Conservation (phyloP, 2,329 filamentous ascomycete species). For the Ceratocystis eucalypticola region DNA sequence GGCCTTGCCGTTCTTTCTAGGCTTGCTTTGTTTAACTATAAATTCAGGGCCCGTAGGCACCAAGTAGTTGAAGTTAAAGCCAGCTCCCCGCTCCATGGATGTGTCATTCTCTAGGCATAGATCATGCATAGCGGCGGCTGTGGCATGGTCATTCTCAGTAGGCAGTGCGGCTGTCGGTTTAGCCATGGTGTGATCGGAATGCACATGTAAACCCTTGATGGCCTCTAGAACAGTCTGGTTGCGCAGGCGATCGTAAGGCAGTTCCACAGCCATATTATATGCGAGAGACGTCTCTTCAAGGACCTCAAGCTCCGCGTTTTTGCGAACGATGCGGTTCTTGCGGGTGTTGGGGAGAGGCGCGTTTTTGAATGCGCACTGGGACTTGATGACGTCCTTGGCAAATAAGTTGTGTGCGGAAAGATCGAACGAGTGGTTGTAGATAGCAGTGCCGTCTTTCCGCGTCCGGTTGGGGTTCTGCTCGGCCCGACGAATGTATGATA, state of each 20-base stretch:
- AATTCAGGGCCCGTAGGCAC: slow-evolving; percentile 11
- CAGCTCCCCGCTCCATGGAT: slow-evolving; percentile 11
- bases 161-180: not conserved
- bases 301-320: not conserved
- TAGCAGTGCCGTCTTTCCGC: slow-evolving; percentile 13
- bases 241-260: slow-evolving; percentile 12
- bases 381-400: not conserved
- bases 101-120: slow-evolving; percentile 9
- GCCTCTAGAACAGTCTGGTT: slow-evolving; percentile 7
- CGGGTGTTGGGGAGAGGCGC: not conserved
- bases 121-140: not conserved
- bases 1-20: slow-evolving; percentile 9
- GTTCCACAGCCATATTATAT: slow-evolving; percentile 1
- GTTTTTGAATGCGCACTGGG: not conserved
- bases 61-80: slow-evolving; percentile 16
- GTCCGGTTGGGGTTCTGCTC: slow-evolving; percentile 3
- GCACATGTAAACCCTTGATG: not conserved
- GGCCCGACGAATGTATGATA: slow-evolving; percentile 9
- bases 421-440: slow-evolving; percentile 3
- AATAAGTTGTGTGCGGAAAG: not conserved
- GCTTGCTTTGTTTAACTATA: slow-evolving; percentile 7
- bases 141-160: not conserved
- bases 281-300: slow-evolving; percentile 10
- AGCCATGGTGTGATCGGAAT: not conserved
- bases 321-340: not conserved